Evolutionary conservation across 1,284 basidiomycete species (phyloP).

Genomic region (Melampsora larici-populina): DNA sequence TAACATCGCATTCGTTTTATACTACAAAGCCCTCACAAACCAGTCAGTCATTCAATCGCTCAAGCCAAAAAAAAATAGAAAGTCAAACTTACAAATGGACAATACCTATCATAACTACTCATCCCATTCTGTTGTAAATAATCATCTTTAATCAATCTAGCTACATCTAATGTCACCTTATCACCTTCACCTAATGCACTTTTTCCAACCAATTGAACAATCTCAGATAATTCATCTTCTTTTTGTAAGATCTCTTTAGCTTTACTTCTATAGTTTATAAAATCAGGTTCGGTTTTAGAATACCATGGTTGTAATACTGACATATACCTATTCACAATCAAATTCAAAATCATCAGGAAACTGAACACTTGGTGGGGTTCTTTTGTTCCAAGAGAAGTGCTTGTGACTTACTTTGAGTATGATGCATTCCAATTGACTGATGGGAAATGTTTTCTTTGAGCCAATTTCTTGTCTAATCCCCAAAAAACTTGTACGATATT

Average conservation of each 20-base stretch:
- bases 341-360: too few species aligned
- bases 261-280: slow-evolving; percentile 82
- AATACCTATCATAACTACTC: slow-evolving; percentile 94
- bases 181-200: slow-evolving; percentile 94
- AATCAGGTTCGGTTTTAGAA: slow-evolving; percentile 83
- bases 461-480: slow-evolving; percentile 62
- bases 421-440: slow-evolving; percentile 99
- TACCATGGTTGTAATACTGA: slow-evolving; percentile 93
- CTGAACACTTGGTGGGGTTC: too few species aligned
- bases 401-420: slow-evolving; percentile 93
- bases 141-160: slow-evolving; percentile 92
- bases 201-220: slow-evolving; percentile 98
- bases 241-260: slow-evolving; percentile 98
- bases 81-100: slow-evolving; percentile 74
- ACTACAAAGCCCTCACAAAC: slow-evolving; percentile 35
- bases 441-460: slow-evolving; percentile 72
- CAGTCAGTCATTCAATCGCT: not conserved
- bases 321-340: slow-evolving; percentile 56
- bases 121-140: slow-evolving; percentile 99
- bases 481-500: slow-evolving; percentile 99
- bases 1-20: slow-evolving; percentile 77
- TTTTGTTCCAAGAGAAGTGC: too few species aligned
- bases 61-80: slow-evolving; percentile 61
- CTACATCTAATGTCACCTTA: slow-evolving; percentile 97
- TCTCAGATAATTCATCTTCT: slow-evolving; percentile 96